Evolutionary conservation across 305 asterid genomes (phyloP), one percentile per base, ranked within the genome.

Genomic region (Rubia peregrina): DNA sequence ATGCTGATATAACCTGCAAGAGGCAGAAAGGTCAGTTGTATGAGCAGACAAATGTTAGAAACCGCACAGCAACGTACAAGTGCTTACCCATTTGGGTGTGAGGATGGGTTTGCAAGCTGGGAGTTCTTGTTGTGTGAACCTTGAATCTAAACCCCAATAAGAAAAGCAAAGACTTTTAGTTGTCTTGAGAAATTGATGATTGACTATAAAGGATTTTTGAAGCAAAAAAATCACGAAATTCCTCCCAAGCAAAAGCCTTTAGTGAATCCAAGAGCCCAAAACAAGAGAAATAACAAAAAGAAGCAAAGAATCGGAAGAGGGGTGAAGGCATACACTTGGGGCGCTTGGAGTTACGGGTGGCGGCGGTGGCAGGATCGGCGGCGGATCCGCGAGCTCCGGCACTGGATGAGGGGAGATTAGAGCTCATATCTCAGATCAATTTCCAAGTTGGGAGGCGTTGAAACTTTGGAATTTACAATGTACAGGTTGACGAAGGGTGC

Each of bases 41-140:
- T 51, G 38, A 67, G 17, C n/a, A 40, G 21, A 51, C 43, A 2
- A 7, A 24, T 21, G 55, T 3, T 1, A n/a, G 4, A 65, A 24
- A 12, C 16, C 1, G 46, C 16, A 42, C 3, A 44, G 40, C 26
- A 22, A 65, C 44, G 9, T 2, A 36, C 43, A 65, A 72, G 16
- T 40, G 60, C 36, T 70, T 80, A 92, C 98, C 98, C 98, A 92
- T 90, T 86, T 86, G 38, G 98, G 98, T 63, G 98, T 92, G 66
- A 92, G 88, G 72, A 92, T 90, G 49, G 98, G 98, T 73, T 90
- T 92, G 88, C 97, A 92, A 10, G 98, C 98, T 8, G 98, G 98
- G 75, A 92, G 90, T 75, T 92, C 97, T 79, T 92, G 98, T 66
- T 92, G 98, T 7, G 97, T 89, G 79, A 92, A 90, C 88, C 93